phyloP scores from a whole-genome alignment of 441 rosid species.

The Adansonia gregorii region DNA sequence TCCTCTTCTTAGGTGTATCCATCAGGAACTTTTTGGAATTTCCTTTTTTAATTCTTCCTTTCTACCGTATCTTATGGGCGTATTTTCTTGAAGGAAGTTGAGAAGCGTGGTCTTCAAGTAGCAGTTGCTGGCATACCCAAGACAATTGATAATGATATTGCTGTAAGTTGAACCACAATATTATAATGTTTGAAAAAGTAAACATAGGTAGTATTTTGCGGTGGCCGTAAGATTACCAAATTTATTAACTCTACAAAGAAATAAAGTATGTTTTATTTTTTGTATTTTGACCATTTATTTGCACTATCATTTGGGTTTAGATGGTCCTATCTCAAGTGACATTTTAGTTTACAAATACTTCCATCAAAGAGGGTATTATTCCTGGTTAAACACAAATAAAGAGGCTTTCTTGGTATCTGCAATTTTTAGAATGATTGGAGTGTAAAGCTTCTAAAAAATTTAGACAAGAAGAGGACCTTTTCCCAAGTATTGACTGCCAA shows the following conservation, averaged over 20 bases:
- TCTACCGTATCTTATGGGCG: slow-evolving; percentile 26
- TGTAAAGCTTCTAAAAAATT: neutral
- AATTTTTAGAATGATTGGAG: slow-evolving; percentile 10
- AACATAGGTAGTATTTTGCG: neutral
- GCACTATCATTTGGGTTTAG: slow-evolving; percentile 15
- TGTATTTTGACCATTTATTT: neutral
- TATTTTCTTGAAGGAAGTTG: slow-evolving; percentile 63
- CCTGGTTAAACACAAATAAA: slow-evolving; percentile 1
- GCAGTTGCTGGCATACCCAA: slow-evolving; percentile 79
- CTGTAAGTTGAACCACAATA: slow-evolving; percentile 47
- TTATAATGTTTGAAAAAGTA: slow-evolving; percentile 9
- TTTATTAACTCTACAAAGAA: slow-evolving; percentile 4
- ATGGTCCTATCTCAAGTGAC: neutral
- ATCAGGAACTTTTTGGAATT: neutral
- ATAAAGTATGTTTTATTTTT: neutral
- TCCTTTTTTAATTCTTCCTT: slow-evolving; percentile 8
- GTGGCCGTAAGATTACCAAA: neutral
- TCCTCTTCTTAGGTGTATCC: slow-evolving; percentile 11
- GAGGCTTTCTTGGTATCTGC: neutral
- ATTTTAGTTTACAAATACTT: slow-evolving; percentile 1
- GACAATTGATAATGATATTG: slow-evolving; percentile 76
- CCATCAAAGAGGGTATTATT: neutral
- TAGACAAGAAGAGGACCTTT: neutral
- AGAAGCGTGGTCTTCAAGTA: slow-evolving; percentile 69
- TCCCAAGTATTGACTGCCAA: neutral